Base-by-base conservation (phyloP, 2,329 filamentous ascomycete species). In the Exophiala sideris region DNA sequence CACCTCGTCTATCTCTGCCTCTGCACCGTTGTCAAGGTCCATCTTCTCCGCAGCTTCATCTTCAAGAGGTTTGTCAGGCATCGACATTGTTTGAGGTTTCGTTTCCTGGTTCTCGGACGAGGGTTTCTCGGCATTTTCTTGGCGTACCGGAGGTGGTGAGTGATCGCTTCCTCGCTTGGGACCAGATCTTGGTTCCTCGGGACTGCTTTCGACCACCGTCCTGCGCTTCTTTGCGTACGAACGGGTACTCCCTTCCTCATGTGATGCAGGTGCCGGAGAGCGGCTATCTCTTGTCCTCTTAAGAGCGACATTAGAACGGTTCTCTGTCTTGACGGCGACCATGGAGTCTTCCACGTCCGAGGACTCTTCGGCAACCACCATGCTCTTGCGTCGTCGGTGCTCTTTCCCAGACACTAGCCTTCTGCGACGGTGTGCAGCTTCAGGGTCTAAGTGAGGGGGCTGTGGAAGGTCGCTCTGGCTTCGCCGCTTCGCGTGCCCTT, bases 141-240 rank as follows among this genome's bases (percentile, higher is more conserved):
- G 29, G 47, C 33, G 33, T 35, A n/a, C 36, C 2, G 49, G 46
- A 36, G 42, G 49, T 32, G 42, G 29, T 11, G 45, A 21, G 44
- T 35, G 35, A 40, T 36, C 32, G 49, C 39, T 42, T 14, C 36
- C 59, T 52, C 34, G 64, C 59, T 38, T 54, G 9, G 45, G 51
- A 45, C 59, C 54, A 45, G 60, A 44, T 61, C 64, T 44, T 52
- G 53, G 41, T n/a, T 57, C 59, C 66, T 67, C 65, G 66, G 68
- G 58, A 60, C 46, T 71, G 41, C 72, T 73, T 39, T 75, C 73
- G 2, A 70, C 65, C 35, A 75, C 66, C 6, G 71, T 72, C 46
- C 72, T 65, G 54, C 72, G 72, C 64, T 76, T 76, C 62, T 72
- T 73, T 11, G 70, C 68, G n/a, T 62, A 47, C 14, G 70, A 69